A percentile compares a stretch with the other conserved stretches of the same genome.
Evolutionary conservation across 768 basidiomycete species (phyloP).

Genomic region (Rhodosporidiobolus sp.): DNA sequence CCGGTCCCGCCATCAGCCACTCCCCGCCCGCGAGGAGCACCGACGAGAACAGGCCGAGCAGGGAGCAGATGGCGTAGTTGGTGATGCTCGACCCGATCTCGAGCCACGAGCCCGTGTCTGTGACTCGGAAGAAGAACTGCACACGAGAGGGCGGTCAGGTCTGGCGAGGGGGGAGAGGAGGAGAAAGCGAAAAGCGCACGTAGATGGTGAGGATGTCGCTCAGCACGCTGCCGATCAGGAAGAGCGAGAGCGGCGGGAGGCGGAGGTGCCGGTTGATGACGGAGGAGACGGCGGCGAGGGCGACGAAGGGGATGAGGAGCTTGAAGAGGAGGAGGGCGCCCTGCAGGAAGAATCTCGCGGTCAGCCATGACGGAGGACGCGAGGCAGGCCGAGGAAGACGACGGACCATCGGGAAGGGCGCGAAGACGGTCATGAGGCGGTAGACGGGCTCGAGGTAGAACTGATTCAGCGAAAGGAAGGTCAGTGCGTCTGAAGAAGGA

Average conservation of each 20-base stretch:
- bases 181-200: conserved; percentile 13
- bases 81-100: conserved; percentile 85
- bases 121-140: conserved; percentile 73
- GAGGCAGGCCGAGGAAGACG: conserved; percentile 52
- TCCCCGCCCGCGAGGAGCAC: conserved; percentile 72
- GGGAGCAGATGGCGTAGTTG: conserved; percentile 78
- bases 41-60: conserved; percentile 73
- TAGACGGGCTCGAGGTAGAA: conserved; percentile 88
- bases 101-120: conserved; percentile 77
- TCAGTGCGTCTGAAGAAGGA: not conserved
- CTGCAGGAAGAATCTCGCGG: conserved; percentile 6
- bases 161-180: conserved; percentile 19
- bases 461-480: conserved; percentile 53
- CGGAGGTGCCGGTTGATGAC: conserved; percentile 64
- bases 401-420: conserved; percentile 72
- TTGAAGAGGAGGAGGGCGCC: conserved; percentile 61
- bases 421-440: conserved; percentile 78
- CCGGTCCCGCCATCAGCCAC: conserved; percentile 7
- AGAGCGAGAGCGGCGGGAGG: conserved; percentile 74
- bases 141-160: not conserved
- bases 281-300: conserved; percentile 67
- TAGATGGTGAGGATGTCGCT: conserved; percentile 60
- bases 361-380: conserved; percentile 49
- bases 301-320: conserved; percentile 73
- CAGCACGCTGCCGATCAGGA: conserved; percentile 70